Evolutionary conservation across 495 filamentous ascomycete genomes (phyloP).

Genomic region (Melanomma pulvis-pyrius): DNA sequence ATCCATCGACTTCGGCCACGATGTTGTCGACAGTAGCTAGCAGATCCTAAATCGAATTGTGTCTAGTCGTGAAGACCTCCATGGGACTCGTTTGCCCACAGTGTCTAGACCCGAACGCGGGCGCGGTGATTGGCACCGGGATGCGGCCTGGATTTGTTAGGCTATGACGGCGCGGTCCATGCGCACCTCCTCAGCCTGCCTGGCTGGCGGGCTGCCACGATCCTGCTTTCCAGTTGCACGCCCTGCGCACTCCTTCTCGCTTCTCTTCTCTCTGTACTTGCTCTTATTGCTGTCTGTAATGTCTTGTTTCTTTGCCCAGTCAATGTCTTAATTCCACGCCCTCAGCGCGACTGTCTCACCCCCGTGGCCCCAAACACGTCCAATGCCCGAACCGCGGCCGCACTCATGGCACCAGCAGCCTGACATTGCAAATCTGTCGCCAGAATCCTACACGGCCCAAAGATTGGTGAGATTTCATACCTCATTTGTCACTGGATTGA

Average conservation of each 20-base stretch:
- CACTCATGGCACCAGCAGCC: constrained; percentile 37
- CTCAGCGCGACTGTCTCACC: neutral
- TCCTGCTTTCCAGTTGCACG: neutral
- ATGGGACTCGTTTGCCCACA: too few species aligned
- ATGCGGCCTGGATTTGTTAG: neutral
- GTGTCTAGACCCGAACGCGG: neutral
- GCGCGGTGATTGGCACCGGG: constrained; percentile 28
- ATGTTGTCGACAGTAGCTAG: too few species aligned
- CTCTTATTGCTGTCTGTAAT: neutral
- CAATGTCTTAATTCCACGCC: neutral
- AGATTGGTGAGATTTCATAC: constrained; percentile 52
- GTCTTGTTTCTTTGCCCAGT: neutral
- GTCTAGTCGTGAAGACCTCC: too few species aligned
- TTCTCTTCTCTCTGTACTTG: neutral
- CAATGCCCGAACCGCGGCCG: constrained; percentile 19
- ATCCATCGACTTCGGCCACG: too few species aligned
- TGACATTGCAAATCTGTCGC: constrained; percentile 30
- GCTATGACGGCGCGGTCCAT: constrained; percentile 18
- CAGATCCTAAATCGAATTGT: too few species aligned
- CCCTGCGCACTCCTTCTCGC: neutral
- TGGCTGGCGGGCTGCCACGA: neutral
- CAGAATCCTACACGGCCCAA: constrained; percentile 47
- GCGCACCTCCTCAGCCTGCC: neutral
- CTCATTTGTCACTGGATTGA: neutral
- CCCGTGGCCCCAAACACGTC: neutral